Evolutionary conservation across 179 eudicot species (phyloP).

Genomic region (Sideroxylon spinosum): DNA sequence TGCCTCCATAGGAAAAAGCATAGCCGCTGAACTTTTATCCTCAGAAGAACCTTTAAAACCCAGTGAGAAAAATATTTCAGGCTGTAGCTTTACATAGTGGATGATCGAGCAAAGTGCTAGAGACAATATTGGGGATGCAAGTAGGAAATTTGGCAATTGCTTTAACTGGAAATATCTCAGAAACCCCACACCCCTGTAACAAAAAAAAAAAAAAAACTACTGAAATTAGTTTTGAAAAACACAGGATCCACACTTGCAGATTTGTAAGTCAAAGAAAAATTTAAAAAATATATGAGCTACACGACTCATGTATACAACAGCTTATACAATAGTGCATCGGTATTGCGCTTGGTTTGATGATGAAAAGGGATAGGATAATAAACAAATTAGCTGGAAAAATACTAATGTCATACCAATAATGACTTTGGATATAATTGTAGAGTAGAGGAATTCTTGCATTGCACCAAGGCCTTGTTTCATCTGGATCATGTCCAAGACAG

Average conservation of each 20-base stretch:
- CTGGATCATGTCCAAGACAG: conserved; percentile 48
- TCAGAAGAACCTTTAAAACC: conserved; percentile 48
- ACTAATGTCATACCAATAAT: conserved; percentile 65
- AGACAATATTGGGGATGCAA: conserved; percentile 80
- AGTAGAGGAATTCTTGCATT: conserved; percentile 66
- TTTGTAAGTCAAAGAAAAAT: neutral
- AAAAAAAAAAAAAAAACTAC: conserved; percentile 18
- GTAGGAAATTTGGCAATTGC: conserved; percentile 88
- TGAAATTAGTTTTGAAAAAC: neutral
- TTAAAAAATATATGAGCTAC: neutral
- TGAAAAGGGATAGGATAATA: conserved; percentile 5
- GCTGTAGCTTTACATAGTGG: conserved; percentile 54
- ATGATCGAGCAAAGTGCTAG: conserved; percentile 56
- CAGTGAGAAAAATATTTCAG: conserved; percentile 56
- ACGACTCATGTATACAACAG: neutral
- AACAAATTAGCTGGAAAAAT: neutral
- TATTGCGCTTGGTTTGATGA: neutral
- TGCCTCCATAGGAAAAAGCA: conserved; percentile 22
- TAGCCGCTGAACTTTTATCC: conserved; percentile 23
- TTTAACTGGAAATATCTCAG: conserved; percentile 74
- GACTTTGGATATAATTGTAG: conserved; percentile 85
- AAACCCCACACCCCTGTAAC: conserved; percentile 87
- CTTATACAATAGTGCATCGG: neutral
- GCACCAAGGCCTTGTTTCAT: conserved; percentile 87
- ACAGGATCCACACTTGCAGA: neutral